phyloP scores from a whole-genome alignment of 495 filamentous ascomycete genomes.

The Polyplosphaeria fusca region DNA sequence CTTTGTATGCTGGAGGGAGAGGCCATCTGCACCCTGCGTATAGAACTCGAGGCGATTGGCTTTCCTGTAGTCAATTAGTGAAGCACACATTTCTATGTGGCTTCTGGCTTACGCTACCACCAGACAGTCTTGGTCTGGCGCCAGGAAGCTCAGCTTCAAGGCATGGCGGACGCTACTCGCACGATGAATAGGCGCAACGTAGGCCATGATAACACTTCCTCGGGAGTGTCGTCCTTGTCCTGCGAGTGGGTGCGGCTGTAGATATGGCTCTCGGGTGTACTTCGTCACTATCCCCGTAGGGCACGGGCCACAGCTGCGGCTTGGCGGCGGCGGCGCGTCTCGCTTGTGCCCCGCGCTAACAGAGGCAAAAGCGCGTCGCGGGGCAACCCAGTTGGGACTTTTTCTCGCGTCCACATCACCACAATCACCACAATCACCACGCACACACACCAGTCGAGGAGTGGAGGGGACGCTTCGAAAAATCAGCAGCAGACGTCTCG shows the following conservation, averaged over 20 bases:
- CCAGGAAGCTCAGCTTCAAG: constrained; percentile 71
- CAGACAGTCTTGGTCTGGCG: constrained; percentile 70
- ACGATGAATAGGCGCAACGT: constrained; percentile 88
- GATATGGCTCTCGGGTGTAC: constrained; percentile 7
- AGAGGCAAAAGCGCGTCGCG: too few relatives aligned
- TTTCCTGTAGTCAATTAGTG: constrained; percentile 56
- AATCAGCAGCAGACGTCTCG: too few relatives aligned
- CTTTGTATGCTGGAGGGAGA: constrained; percentile 60
- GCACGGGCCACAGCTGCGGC: neutral
- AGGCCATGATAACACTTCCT: constrained; percentile 67
- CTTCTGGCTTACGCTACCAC: constrained; percentile 71
- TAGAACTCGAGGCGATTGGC: constrained; percentile 91
- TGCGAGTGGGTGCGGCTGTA: neutral
- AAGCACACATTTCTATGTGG: neutral
- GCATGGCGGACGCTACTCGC: constrained; percentile 88
- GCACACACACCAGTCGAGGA: too few relatives aligned
- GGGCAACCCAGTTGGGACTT: too few relatives aligned
- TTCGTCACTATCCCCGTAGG: constrained; percentile 18
- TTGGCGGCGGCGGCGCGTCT: constrained; percentile 2
- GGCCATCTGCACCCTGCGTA: constrained; percentile 55
- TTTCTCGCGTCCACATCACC: too few relatives aligned
- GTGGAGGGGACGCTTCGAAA: too few relatives aligned
- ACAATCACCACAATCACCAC: too few relatives aligned
- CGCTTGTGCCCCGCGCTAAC: neutral
- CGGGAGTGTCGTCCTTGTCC: neutral